Base-by-base conservation (phyloP, 148 eudicot genomes). In the Vaccinium darrowii region DNA sequence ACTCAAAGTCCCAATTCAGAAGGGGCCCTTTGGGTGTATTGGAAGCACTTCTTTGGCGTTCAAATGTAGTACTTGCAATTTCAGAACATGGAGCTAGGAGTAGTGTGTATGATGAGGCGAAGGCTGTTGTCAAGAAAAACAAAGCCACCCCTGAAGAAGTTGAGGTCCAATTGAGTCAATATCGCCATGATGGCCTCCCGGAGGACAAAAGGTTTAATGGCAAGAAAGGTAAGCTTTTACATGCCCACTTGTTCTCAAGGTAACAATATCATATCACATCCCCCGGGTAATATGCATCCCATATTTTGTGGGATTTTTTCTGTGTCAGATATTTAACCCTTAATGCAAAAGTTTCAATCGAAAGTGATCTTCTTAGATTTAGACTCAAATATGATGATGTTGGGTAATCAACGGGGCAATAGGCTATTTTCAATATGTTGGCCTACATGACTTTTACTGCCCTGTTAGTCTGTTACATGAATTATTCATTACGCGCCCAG, bases 71-170 rank as follows among this genome's bases (percentile, higher is more conserved):
- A 52, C 88, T 97, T 85, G 99, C 96, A 83, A 97, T 97, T 86
- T 95, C 99, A 43, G 94, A 95, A 89, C 99, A 95, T 86, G 98
- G 99, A 54, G 98, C 99, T 80, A 93, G 99, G 50, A 92, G 99
- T 90, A 97, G 94, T 81, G 96, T 97, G 76, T 97, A 95, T 84
- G 99, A 95, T 88, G 99, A 97, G 87, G 98, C 99, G 60, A 91
- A 91, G 83, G 99, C 98, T 53, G 98, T 95, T 84, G 98, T 97
- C 63, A 90, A 94, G 86, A 97, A 97, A 89, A 90, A 97, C 85
- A 97, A 97, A 91, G 99, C 99, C 60, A 91, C 94, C 72, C 98
- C 98, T 43, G 96, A 92, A 90, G 99, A 97, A 91, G 98, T 95
- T 39, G 93, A 94, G 88, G 89, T 95, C 43, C 99, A 97, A 82